These are phyloP conservation scores for Ogataea henricii DNA, from an alignment of 805 yeast genomes.

Conservation along the genomic window DNA sequence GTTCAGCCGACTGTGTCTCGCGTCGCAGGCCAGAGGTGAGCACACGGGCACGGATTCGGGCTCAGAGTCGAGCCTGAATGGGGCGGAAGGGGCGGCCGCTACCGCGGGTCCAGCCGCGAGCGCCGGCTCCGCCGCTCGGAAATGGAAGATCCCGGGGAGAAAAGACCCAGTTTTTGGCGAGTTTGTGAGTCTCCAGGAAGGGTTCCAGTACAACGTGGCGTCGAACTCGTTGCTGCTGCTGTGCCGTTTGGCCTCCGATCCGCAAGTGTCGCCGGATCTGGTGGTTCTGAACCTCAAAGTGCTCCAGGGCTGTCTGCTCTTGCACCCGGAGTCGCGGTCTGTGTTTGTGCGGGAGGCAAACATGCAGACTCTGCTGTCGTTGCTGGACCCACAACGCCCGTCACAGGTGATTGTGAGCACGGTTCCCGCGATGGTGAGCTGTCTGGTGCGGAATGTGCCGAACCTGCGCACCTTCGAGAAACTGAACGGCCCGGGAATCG, in stretches of 20 bases:
- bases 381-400: slow-evolving; percentile 22
- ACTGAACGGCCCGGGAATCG: slow-evolving; percentile 52
- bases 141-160: slow-evolving; percentile 33
- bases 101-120: neutral
- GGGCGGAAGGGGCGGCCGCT: neutral
- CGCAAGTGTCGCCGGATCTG: slow-evolving; percentile 19
- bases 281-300: slow-evolving; percentile 36
- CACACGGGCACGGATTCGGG: neutral
- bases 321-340: slow-evolving; percentile 58
- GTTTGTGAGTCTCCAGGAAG: slow-evolving; percentile 52
- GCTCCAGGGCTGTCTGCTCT: slow-evolving; percentile 59
- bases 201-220: slow-evolving; percentile 53
- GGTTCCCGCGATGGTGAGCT: slow-evolving; percentile 58
- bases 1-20: slow-evolving; percentile 18
- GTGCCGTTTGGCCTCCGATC: slow-evolving; percentile 15
- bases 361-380: slow-evolving; percentile 37
- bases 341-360: slow-evolving; percentile 46
- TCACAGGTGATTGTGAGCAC: slow-evolving; percentile 38
- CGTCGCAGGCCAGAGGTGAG: neutral
- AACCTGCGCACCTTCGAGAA: slow-evolving; percentile 61
- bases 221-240: slow-evolving; percentile 36
- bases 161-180: slow-evolving; percentile 36
- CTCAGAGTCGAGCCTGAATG: neutral
- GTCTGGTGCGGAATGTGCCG: slow-evolving; percentile 56
- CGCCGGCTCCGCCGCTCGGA: slow-evolving; percentile 5